Evolutionary conservation across 2,329 filamentous ascomycete species (phyloP).

Genomic region (Ascochyta koolunga): DNA sequence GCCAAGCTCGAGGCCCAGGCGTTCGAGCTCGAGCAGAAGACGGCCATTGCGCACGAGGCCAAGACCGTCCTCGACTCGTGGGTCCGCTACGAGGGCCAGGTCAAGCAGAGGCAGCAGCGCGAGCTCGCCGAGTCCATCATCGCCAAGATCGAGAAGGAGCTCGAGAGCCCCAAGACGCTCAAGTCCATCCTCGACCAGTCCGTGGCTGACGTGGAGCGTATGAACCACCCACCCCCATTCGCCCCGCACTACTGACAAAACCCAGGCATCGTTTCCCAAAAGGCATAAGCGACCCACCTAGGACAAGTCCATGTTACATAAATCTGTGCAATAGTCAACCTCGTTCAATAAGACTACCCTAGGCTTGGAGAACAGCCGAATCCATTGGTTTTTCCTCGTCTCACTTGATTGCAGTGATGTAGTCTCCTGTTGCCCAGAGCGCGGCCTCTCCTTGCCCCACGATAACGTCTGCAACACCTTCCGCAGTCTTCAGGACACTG

Average conservation of each 20-base stretch:
- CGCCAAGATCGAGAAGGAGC: conserved; percentile 97
- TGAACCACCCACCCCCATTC: conserved; percentile 41
- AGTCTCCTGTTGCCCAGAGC: no score
- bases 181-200: conserved; percentile 99
- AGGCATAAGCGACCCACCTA: conserved; percentile 44
- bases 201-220: conserved; percentile 94
- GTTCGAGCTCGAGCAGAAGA: conserved; percentile 96
- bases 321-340: conserved; percentile 50
- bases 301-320: conserved; percentile 48
- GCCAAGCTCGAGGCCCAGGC: conserved; percentile 94
- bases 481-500: no score
- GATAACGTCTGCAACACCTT: no score
- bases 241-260: conserved; percentile 22
- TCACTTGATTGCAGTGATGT: not conserved
- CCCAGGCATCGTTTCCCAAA: conserved; percentile 47
- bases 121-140: conserved; percentile 94
- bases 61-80: conserved; percentile 96
- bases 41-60: conserved; percentile 87
- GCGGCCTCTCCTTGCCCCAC: no score
- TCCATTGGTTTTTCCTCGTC: conserved; percentile 23
- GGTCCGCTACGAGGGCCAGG: conserved; percentile 98
- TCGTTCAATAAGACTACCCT: conserved; percentile 42
- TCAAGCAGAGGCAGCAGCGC: conserved; percentile 98
- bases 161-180: conserved; percentile 95
- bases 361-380: conserved; percentile 36